Conservation (phyloP, 805 yeast species). For the Blastobotrys peoriensis region DNA sequence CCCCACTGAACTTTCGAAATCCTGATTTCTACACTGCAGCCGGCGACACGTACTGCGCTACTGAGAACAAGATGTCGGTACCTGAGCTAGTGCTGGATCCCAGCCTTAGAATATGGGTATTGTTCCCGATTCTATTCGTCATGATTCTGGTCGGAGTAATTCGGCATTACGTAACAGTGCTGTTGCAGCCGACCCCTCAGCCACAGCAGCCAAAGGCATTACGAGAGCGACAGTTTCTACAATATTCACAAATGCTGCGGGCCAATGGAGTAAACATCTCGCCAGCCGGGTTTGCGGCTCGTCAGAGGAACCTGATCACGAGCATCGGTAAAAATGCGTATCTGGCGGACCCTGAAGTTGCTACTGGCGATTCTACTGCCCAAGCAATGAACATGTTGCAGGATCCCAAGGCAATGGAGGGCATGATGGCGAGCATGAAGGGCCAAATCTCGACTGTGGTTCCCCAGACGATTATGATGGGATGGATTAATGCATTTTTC, state of each 20-base stretch:
- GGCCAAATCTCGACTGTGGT: conserved; percentile 75
- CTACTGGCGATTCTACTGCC: conserved; percentile 34
- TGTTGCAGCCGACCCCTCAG: conserved; percentile 56
- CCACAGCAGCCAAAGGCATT: conserved; percentile 45
- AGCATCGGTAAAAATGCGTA: conserved; percentile 49
- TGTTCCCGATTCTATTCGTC: conserved; percentile 80
- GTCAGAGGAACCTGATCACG: conserved; percentile 44
- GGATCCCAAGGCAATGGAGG: conserved; percentile 67
- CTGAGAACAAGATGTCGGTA: conserved; percentile 15
- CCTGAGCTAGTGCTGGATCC: conserved; percentile 70
- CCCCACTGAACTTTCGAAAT: no score
- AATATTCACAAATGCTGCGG: conserved; percentile 53
- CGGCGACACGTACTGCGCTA: no score
- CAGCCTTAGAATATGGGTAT: conserved; percentile 78
- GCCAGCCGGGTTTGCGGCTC: conserved; percentile 44
- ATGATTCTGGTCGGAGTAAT: conserved; percentile 84
- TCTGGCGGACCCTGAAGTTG: conserved; percentile 43
- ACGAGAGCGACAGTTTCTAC: conserved; percentile 60
- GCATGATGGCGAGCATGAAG: conserved; percentile 70
- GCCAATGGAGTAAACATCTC: conserved; percentile 49
- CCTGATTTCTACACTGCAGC: no score
- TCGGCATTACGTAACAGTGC: conserved; percentile 58
- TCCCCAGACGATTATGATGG: conserved; percentile 92
- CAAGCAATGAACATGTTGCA: conserved; percentile 47
- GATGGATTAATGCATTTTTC: conserved; percentile 91